Evolutionary conservation across 2,329 filamentous ascomycete genomes (phyloP).

Genomic region (Calonectria leucothoes): DNA sequence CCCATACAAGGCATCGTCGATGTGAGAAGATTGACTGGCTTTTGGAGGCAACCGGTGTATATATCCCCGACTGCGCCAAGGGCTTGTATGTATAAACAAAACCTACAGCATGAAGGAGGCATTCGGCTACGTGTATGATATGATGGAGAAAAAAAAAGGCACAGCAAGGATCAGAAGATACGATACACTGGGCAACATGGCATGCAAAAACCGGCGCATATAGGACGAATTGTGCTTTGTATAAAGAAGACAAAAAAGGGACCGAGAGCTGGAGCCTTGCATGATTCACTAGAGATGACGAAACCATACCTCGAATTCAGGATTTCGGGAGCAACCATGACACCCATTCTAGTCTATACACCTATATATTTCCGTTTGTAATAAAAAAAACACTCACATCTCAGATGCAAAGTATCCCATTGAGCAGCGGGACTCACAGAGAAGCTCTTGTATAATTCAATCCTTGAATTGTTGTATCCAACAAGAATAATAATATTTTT

Average conservation of each 20-base stretch:
- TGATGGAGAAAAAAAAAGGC: background rate
- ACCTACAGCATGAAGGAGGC: background rate
- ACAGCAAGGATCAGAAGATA: background rate
- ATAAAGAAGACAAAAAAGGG: background rate
- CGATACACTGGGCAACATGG: background rate
- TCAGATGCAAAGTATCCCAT: background rate
- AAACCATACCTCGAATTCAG: slow-evolving; percentile 2
- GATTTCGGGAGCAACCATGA: background rate
- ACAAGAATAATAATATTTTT: too few relatives aligned
- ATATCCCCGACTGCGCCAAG: background rate
- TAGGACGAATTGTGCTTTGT: slow-evolving; percentile 4
- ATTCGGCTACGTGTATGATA: slow-evolving; percentile 23
- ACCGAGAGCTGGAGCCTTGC: background rate
- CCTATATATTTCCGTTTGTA: slow-evolving; percentile 13
- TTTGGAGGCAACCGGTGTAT: background rate
- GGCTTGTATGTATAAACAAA: background rate
- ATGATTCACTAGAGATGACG: slow-evolving; percentile 10
- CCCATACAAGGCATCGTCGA: slow-evolving; percentile 61
- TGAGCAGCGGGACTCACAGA: background rate
- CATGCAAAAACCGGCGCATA: slow-evolving; percentile 2
- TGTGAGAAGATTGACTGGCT: background rate
- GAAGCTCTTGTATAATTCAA: background rate
- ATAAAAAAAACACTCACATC: background rate
- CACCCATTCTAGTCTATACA: slow-evolving; percentile 21
- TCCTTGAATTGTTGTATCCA: too few relatives aligned